Evolutionary conservation across 169 alveolate species (phyloP).

Genomic region (Plasmodium vinckei): DNA sequence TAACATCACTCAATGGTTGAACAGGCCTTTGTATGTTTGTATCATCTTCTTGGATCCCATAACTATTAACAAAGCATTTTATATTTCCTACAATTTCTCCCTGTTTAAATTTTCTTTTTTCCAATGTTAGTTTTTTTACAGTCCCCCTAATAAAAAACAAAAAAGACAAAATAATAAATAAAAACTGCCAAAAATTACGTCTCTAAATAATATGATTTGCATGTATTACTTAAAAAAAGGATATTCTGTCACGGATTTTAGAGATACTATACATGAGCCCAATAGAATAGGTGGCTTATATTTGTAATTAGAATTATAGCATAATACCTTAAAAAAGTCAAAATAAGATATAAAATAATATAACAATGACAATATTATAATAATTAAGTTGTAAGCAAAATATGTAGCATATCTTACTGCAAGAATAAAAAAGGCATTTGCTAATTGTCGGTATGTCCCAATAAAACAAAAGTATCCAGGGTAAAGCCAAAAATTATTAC

Average conservation of each 20-base stretch:
- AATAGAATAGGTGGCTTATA: constrained; percentile 73
- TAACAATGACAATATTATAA: constrained; percentile 55
- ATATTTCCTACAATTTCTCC: constrained; percentile 87
- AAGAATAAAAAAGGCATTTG: constrained; percentile 81
- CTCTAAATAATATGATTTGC: constrained; percentile 9
- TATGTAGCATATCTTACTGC: constrained; percentile 63
- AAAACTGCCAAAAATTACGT: not conserved
- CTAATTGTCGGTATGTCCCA: constrained; percentile 84
- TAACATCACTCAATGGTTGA: constrained; percentile 82
- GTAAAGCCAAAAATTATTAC: constrained; percentile 82
- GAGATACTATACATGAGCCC: constrained; percentile 74
- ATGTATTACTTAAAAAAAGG: constrained; percentile 60
- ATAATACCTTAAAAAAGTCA: constrained; percentile 37
- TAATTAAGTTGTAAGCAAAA: not conserved
- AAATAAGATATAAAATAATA: constrained; percentile 23
- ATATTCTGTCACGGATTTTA: constrained; percentile 70
- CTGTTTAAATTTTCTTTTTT: constrained; percentile 80
- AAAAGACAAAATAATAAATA: not conserved
- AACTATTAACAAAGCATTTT: constrained; percentile 82
- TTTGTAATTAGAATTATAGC: constrained; percentile 42
- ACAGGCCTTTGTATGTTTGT: constrained; percentile 76
- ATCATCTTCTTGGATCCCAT: constrained; percentile 77
- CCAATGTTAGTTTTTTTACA: constrained; percentile 82
- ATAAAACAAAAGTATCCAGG: constrained; percentile 84
- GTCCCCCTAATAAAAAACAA: constrained; percentile 45